These are phyloP conservation scores for Ceratocystis ficicola DNA, from an alignment of 2,329 filamentous ascomycete genomes.

Conservation along the genomic window DNA sequence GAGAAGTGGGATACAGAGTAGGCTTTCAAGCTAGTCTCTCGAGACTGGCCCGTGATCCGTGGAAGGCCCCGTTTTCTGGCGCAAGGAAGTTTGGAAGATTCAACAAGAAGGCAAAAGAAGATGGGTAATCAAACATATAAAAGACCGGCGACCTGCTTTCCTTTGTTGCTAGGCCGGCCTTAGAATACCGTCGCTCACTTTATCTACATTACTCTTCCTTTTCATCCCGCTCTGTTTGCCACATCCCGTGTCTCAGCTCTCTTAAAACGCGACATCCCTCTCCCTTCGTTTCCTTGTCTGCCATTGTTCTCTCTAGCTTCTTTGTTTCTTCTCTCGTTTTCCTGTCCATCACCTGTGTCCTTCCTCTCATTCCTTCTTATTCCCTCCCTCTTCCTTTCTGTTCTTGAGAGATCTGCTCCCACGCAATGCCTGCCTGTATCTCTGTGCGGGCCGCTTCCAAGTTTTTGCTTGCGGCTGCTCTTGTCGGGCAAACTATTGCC, in stretches of 20 bases:
- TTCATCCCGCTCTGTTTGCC: not conserved
- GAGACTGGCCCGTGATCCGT: not conserved
- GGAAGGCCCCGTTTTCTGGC: not conserved
- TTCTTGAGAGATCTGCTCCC: not conserved
- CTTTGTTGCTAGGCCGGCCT: not conserved
- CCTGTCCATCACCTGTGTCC: not conserved
- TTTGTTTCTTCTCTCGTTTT: not conserved
- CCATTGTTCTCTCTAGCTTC: not conserved
- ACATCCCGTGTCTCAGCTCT: not conserved
- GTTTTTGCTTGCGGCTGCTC: conserved; percentile 16
- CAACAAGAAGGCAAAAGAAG: not conserved
- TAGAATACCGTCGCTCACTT: not conserved
- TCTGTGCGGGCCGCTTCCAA: conserved; percentile 17
- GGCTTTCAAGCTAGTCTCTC: not conserved
- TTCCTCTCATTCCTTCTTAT: no score
- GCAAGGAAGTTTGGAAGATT: not conserved
- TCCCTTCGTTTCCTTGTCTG: not conserved
- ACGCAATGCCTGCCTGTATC: conserved; percentile 17
- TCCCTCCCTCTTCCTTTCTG: conserved; percentile 1
- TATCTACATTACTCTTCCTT: not conserved
- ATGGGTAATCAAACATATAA: not conserved
- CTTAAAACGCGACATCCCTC: not conserved
- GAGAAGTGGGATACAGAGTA: no score
- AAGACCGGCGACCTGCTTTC: conserved; percentile 2
- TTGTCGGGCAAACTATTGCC: conserved; percentile 9